Conservation (phyloP, 106 monocot species). For the Dendrobium catenatum region DNA sequence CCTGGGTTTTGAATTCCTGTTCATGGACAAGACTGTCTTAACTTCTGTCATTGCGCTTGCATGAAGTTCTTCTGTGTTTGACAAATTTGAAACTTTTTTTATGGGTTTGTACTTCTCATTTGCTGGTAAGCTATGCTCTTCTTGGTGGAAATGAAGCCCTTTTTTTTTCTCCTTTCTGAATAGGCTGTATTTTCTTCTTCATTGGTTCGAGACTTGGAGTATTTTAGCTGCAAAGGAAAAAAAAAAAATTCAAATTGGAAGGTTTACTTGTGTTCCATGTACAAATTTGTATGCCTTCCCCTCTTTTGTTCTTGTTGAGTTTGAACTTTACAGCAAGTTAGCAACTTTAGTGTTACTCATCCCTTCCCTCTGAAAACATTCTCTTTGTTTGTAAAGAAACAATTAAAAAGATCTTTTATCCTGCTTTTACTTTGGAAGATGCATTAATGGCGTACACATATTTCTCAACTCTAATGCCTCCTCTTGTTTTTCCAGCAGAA, state of each 20-base stretch:
- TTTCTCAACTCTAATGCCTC: background rate
- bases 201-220: background rate
- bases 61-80: background rate
- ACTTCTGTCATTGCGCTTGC: background rate
- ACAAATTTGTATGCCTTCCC: background rate
- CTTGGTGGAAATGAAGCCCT: background rate
- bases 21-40: background rate
- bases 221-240: background rate
- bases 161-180: background rate
- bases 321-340: background rate
- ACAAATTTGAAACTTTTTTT: background rate
- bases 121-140: background rate
- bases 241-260: background rate
- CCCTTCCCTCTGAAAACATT: background rate
- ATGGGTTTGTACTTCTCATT: background rate
- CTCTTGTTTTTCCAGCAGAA: background rate
- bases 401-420: background rate
- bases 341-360: background rate
- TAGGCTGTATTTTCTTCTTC: background rate
- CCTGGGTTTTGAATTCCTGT: background rate
- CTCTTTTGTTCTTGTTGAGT: background rate
- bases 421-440: background rate
- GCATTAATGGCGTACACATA: background rate
- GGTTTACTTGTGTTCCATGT: background rate
- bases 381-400: background rate